Percentiles rank a stretch among this genome's conserved stretches.
Conservation (phyloP, 202 grass and related monocot species). For the Hordeum pubiflorum region DNA sequence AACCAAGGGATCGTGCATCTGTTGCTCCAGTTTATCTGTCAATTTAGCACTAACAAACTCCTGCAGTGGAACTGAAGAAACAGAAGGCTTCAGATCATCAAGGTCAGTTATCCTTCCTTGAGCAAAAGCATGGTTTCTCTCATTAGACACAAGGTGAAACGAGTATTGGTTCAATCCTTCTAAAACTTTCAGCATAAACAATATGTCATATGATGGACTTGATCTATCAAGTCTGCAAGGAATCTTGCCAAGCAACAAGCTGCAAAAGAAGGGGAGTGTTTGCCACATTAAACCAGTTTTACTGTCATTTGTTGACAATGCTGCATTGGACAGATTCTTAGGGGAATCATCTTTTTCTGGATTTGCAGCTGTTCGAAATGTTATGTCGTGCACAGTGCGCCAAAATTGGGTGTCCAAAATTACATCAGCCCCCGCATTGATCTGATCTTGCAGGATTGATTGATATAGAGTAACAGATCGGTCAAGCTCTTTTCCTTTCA, state of each 20-base stretch:
- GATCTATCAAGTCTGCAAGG: conserved; percentile 67
- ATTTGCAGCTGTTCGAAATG: conserved; percentile 50
- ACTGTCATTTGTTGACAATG: conserved; percentile 18
- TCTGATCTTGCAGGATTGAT: conserved; percentile 75
- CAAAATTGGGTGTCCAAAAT: conserved; percentile 82
- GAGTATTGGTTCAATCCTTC: conserved; percentile 76
- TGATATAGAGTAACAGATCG: conserved; percentile 75
- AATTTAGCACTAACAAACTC: conserved; percentile 85
- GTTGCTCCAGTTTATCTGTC: conserved; percentile 95
- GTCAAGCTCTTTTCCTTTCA: conserved; percentile 74
- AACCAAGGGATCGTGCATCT: conserved; percentile 81
- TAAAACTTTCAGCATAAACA: conserved; percentile 83
- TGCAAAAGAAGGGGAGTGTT: conserved; percentile 60
- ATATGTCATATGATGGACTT: conserved; percentile 70
- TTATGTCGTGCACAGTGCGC: conserved; percentile 58
- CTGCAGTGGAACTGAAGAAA: conserved; percentile 62
- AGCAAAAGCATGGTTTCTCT: conserved; percentile 58
- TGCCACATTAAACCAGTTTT: conserved; percentile 44
- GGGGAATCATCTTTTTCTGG: conserved; percentile 12
- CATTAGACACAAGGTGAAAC: conserved; percentile 48
- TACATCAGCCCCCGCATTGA: conserved; percentile 66
- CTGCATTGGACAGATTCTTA: conserved; percentile 10
- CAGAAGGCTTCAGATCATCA: conserved; percentile 47
- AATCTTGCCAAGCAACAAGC: conserved; percentile 56
- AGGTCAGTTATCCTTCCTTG: conserved; percentile 49